A percentile compares a stretch with the other conserved stretches of the same genome.
Conservation (phyloP, 192 early-diverging fungal genomes). For the Linnemannia schmuckeri region DNA sequence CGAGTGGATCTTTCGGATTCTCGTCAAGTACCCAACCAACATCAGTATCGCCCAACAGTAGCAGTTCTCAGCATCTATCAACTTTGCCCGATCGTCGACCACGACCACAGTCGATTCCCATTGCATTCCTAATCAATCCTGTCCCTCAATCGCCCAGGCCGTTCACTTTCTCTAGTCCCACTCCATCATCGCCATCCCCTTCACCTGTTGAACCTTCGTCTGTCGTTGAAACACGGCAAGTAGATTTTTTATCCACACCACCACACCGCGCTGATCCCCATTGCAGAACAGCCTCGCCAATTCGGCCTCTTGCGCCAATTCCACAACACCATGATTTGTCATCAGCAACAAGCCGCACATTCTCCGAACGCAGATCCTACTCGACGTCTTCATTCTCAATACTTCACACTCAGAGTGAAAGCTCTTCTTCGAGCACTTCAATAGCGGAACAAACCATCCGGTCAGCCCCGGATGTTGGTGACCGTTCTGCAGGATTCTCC, state of each 20-base stretch:
- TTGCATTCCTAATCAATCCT: conserved; percentile 31
- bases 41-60: not conserved
- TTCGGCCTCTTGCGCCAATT: not conserved
- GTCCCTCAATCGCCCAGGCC: conserved; percentile 22
- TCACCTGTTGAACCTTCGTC: not conserved
- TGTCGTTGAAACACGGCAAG: not conserved
- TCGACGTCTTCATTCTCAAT: not conserved
- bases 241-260: not conserved
- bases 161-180: not conserved
- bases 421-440: not conserved
- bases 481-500: not conserved
- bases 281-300: not conserved
- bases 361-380: not conserved
- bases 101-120: conserved; percentile 21
- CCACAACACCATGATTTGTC: not conserved
- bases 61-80: not conserved
- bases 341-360: not conserved
- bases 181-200: not conserved
- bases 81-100: not conserved
- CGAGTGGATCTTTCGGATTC: not conserved
- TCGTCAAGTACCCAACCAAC: not conserved
- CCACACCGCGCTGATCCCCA: not conserved
- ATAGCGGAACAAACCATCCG: not conserved
- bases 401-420: not conserved
- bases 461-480: not conserved